phyloP scores from a whole-genome alignment of 805 yeast species.

The Wickerhamiella hasegawae region DNA sequence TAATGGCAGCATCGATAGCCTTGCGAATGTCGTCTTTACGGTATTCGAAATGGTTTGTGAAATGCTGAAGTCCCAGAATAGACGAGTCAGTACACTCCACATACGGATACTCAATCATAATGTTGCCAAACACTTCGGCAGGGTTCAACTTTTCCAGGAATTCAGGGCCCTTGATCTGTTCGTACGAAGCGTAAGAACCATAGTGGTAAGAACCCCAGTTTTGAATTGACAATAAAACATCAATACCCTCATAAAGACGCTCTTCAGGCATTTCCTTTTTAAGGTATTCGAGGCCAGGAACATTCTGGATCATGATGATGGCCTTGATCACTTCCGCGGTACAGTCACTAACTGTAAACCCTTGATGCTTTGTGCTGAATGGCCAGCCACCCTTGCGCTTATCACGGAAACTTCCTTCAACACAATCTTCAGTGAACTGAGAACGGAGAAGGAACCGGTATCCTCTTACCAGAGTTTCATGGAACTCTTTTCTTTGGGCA shows the following conservation, averaged over 20 bases:
- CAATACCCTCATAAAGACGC: constrained; percentile 52
- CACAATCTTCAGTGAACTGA: constrained; percentile 73
- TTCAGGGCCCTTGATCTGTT: constrained; percentile 66
- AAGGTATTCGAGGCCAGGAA: constrained; percentile 34
- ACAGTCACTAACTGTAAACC: constrained; percentile 92
- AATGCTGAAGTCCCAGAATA: constrained; percentile 73
- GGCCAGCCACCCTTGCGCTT: constrained; percentile 87
- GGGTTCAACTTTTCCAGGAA: constrained; percentile 70
- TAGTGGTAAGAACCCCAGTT: constrained; percentile 62
- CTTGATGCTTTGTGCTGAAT: constrained; percentile 87
- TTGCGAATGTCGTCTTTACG: constrained; percentile 43
- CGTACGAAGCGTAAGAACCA: constrained; percentile 91
- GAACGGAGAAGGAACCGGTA: constrained; percentile 62
- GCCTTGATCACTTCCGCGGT: constrained; percentile 94
- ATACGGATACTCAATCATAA: constrained; percentile 97
- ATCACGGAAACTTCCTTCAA: constrained; percentile 66
- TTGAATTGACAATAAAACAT: constrained; percentile 59
- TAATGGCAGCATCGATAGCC: constrained; percentile 62
- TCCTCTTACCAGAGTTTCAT: constrained; percentile 44
- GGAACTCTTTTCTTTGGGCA: constrained; percentile 51
- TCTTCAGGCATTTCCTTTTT: constrained; percentile 37
- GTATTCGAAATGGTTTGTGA: constrained; percentile 49
- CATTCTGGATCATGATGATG: constrained; percentile 72
- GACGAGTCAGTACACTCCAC: constrained; percentile 97
- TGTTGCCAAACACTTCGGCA: constrained; percentile 95